Percentiles rank a stretch among this genome's conserved stretches.
These are phyloP conservation scores for Coemansia sp. DNA, from an alignment of 192 early-diverging fungal species.

Conservation along the genomic window DNA sequence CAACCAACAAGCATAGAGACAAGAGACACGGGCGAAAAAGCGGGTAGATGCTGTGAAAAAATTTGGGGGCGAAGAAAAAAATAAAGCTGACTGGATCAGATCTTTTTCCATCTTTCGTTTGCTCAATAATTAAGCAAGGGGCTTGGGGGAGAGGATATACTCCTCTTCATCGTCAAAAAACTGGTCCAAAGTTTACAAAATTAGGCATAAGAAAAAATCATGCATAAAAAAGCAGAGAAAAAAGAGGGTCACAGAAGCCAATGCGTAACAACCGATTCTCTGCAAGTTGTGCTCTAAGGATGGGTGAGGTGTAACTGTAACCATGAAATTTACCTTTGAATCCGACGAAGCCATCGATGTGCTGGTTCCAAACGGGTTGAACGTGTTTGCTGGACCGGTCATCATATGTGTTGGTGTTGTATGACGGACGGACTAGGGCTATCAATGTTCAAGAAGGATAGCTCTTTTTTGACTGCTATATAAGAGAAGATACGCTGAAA, in stretches of 20 bases:
- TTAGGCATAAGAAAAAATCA: not conserved
- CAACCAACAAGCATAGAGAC: slow-evolving; percentile 3
- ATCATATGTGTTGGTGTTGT: slow-evolving; percentile 24
- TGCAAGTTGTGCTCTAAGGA: not conserved
- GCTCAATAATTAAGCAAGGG: not conserved
- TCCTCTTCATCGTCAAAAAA: not conserved
- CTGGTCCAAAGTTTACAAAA: not conserved
- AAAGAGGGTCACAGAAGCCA: not conserved
- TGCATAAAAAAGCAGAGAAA: not conserved
- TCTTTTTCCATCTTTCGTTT: not conserved
- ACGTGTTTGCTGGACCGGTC: slow-evolving; percentile 45
- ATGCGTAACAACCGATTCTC: not conserved
- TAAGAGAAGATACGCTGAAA: not conserved
- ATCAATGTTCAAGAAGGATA: not conserved
- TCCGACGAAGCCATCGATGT: slow-evolving; percentile 21
- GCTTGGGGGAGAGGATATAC: too few species aligned
- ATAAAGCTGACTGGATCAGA: not conserved
- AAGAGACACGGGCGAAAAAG: not conserved
- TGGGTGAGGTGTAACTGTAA: not conserved
- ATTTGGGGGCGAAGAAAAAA: not conserved
- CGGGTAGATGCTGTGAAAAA: not conserved
- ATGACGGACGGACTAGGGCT: not conserved
- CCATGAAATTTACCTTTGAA: slow-evolving; percentile 32
- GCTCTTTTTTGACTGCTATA: not conserved
- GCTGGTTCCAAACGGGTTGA: slow-evolving; percentile 46